Conservation (phyloP, 305 asterid genomes). For the Withania somnifera region DNA sequence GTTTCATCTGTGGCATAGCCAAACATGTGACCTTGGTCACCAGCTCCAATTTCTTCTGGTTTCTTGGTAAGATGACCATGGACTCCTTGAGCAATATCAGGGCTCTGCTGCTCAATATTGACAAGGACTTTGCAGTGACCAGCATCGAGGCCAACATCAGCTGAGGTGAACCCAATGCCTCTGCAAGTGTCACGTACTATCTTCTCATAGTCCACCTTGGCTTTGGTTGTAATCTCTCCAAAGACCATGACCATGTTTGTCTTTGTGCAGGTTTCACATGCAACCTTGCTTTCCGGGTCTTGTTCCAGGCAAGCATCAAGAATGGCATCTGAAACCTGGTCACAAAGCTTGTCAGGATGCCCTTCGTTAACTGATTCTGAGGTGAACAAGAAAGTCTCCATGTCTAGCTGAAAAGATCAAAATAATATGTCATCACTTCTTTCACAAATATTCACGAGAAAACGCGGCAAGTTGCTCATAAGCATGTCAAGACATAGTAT, state of each 20-base stretch:
- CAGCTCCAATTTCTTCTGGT: conserved; percentile 26
- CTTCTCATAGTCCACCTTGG: conserved; percentile 19
- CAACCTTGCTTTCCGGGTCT: conserved; percentile 26
- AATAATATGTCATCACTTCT: background rate
- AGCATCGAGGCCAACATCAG: conserved; percentile 25
- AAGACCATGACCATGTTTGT: conserved; percentile 25
- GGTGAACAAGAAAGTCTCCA: conserved; percentile 26
- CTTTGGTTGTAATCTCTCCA: conserved; percentile 24
- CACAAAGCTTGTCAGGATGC: conserved; percentile 23
- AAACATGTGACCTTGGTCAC: conserved; percentile 22
- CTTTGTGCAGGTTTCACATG: conserved; percentile 24
- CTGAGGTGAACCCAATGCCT: conserved; percentile 22
- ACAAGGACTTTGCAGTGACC: conserved; percentile 25
- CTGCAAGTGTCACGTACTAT: conserved; percentile 26
- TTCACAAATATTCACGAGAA: background rate
- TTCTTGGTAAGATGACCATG: conserved; percentile 25
- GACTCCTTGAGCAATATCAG: conserved; percentile 26
- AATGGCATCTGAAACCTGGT: conserved; percentile 26
- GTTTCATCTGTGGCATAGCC: conserved; percentile 21
- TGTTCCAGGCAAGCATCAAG: conserved; percentile 26
- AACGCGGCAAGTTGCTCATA: background rate
- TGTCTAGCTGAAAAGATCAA: background rate
- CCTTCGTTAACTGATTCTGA: conserved; percentile 26
- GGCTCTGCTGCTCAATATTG: conserved; percentile 26
- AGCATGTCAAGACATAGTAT: background rate